phyloP scores from a whole-genome alignment of 805 yeast species.

The Zygoascus flipseniorum region DNA sequence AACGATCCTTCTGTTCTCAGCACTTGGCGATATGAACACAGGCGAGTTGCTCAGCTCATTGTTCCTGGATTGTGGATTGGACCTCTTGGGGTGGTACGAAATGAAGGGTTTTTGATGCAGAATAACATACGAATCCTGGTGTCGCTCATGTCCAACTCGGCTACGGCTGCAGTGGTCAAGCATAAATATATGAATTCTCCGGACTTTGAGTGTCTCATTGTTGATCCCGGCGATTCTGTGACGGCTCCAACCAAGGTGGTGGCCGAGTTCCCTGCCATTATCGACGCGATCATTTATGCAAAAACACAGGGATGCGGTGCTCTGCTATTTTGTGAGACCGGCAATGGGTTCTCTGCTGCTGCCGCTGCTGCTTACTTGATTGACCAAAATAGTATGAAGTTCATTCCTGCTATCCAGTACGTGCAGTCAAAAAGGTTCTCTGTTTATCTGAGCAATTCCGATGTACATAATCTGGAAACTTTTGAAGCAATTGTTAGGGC shows the following conservation, averaged over 20 bases:
- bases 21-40: conserved; percentile 25
- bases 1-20: conserved; percentile 19
- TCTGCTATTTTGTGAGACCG: conserved; percentile 27
- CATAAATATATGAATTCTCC: conserved; percentile 8
- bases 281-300: conserved; percentile 5
- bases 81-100: conserved; percentile 36
- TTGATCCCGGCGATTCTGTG: conserved; percentile 6
- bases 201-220: conserved; percentile 5
- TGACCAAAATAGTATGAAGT: conserved; percentile 13
- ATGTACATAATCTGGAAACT: conserved; percentile 19
- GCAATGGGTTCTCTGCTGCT: conserved; percentile 27
- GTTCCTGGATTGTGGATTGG: conserved; percentile 39
- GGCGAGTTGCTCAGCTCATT: conserved; percentile 36
- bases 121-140: conserved; percentile 29
- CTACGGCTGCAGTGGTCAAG: conserved; percentile 5
- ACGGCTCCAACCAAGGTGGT: conserved; percentile 4
- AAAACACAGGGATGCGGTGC: conserved; percentile 1
- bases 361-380: conserved; percentile 26
- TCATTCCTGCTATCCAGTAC: conserved; percentile 21
- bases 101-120: conserved; percentile 29
- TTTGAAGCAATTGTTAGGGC: conserved; percentile 10
- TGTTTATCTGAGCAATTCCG: conserved; percentile 19
- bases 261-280: conserved; percentile 7
- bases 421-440: conserved; percentile 26
- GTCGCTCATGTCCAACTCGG: conserved; percentile 7